A percentile compares a stretch with the other conserved stretches of the same genome.
Evolutionary conservation across 2,329 filamentous ascomycete species (phyloP).

Genomic region (Blastomyces silverae): DNA sequence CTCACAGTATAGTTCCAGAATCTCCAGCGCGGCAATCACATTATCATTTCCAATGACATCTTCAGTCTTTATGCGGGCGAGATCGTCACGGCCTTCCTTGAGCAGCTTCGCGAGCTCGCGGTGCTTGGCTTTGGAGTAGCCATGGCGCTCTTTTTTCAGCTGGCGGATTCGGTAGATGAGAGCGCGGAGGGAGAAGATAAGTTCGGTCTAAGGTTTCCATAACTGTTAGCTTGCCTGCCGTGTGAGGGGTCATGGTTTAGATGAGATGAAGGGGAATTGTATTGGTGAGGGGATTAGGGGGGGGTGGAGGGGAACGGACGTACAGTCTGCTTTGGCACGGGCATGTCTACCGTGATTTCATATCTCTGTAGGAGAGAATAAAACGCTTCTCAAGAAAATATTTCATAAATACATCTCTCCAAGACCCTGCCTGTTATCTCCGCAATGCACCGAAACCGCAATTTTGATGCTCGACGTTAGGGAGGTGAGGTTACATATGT

Average conservation of each 20-base stretch:
- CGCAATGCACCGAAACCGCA: not conserved
- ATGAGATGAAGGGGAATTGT: not conserved
- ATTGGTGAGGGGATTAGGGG: not conserved
- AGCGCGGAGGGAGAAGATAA: constrained; percentile 23
- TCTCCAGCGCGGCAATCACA: constrained; percentile 23
- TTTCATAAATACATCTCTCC: not conserved
- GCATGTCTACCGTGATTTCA: constrained; percentile 17
- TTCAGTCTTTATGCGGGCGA: constrained; percentile 25
- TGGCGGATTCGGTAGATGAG: constrained; percentile 23
- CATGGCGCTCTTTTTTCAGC: constrained; percentile 23
- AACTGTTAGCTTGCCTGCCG: not conserved
- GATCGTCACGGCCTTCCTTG: constrained; percentile 22
- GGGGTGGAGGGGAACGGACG: no score
- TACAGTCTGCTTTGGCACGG: constrained; percentile 22
- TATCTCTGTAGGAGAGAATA: not conserved
- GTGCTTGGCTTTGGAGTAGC: constrained; percentile 23
- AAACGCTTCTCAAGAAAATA: not conserved
- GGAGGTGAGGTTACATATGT: no score
- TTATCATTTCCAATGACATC: constrained; percentile 25
- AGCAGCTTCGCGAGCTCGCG: constrained; percentile 24
- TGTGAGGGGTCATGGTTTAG: not conserved
- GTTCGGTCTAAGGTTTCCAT: constrained; percentile 18
- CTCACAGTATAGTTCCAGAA: constrained; percentile 24
- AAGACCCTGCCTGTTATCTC: not conserved
- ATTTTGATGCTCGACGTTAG: not conserved